These are phyloP conservation scores for Beauveria scarabaeidicola DNA, from an alignment of 2,329 filamentous ascomycete genomes.

Conservation along the genomic window DNA sequence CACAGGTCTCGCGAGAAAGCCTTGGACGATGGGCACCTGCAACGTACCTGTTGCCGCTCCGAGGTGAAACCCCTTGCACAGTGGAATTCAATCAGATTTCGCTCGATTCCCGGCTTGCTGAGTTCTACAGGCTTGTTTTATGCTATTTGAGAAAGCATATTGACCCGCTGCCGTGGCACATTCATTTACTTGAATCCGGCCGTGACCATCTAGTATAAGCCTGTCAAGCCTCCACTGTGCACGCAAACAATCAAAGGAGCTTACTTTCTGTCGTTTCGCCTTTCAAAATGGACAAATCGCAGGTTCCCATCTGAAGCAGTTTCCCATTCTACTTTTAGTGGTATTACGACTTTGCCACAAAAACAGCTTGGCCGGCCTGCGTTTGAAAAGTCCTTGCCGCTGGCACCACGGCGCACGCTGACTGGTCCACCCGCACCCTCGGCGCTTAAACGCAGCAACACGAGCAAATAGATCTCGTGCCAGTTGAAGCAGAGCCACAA, in stretches of 20 bases:
- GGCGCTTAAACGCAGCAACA: conserved; percentile 11
- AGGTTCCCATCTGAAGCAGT: background rate
- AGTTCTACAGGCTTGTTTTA: background rate
- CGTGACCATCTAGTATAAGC: background rate
- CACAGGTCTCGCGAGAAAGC: background rate
- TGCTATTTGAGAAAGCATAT: background rate
- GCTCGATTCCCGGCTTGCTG: background rate
- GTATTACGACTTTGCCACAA: background rate
- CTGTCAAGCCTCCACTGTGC: background rate
- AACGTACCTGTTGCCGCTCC: conserved; percentile 2
- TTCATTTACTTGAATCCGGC: conserved; percentile 7
- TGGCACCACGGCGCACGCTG: background rate
- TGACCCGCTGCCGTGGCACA: background rate
- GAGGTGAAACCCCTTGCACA: conserved; percentile 8
- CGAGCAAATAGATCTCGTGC: conserved; percentile 6
- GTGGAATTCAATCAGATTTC: background rate
- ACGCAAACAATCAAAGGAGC: conserved; percentile 4
- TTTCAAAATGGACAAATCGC: background rate
- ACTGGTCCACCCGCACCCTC: background rate
- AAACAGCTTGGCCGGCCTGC: background rate
- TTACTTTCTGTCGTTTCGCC: background rate
- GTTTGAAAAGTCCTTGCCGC: conserved; percentile 7
- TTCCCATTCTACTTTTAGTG: background rate
- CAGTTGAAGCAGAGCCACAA: background rate
- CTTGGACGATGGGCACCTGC: conserved; percentile 7